A percentile compares a stretch with the other conserved stretches of the same genome.
phyloP scores from a whole-genome alignment of 2,329 filamentous ascomycete genomes.

The Exophiala viscosa region DNA sequence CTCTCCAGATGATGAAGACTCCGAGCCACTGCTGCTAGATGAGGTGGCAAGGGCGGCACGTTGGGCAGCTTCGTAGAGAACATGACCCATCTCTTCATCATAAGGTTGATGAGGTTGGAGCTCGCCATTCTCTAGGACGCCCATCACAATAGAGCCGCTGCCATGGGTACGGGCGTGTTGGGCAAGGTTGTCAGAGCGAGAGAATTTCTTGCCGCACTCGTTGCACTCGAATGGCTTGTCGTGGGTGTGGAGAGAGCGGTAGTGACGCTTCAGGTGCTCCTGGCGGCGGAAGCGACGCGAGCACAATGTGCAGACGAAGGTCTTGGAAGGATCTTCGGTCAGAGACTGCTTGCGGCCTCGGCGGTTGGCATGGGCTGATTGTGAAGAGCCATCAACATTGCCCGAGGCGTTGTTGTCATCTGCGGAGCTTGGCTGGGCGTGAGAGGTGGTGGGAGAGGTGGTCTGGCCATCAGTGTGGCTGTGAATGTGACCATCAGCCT shows the following conservation, averaged over 20 bases:
- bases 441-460: conserved; percentile 36
- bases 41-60: conserved; percentile 62
- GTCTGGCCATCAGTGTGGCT: conserved; percentile 44
- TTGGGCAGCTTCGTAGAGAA: conserved; percentile 76
- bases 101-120: conserved; percentile 41
- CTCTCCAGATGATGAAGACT: conserved; percentile 33
- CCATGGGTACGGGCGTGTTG: conserved; percentile 95
- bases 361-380: conserved; percentile 65
- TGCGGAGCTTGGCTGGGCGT: conserved; percentile 41
- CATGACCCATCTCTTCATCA: conserved; percentile 68
- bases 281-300: conserved; percentile 95
- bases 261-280: conserved; percentile 97
- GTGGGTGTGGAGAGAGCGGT: conserved; percentile 94
- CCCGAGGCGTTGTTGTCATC: conserved; percentile 44
- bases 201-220: conserved; percentile 99
- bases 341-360: conserved; percentile 97
- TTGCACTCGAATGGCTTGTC: conserved; percentile 98
- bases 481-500: conserved; percentile 33
- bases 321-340: conserved; percentile 97
- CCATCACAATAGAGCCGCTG: conserved; percentile 84
- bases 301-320: conserved; percentile 94
- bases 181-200: conserved; percentile 91
- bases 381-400: conserved; percentile 24
- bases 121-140: conserved; percentile 71
- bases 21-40: conserved; percentile 40